Evolutionary conservation across 2,329 filamentous ascomycete genomes (phyloP).

Genomic region (Gaeumannomyces sp.): DNA sequence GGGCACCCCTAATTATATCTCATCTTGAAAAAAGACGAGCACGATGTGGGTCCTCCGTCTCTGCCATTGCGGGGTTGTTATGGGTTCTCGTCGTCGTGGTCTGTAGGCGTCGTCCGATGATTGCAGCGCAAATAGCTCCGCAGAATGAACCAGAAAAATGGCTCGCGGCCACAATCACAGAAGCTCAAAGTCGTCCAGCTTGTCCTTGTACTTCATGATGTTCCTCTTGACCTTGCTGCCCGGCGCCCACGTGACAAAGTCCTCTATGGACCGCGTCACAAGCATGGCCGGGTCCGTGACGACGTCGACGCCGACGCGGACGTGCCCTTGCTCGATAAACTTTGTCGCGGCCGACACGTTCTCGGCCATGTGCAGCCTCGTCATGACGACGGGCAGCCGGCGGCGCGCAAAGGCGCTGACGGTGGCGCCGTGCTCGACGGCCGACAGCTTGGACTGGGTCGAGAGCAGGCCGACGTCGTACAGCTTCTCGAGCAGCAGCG

Average conservation of each 20-base stretch:
- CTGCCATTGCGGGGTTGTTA: neutral
- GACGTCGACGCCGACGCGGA: conserved; percentile 83
- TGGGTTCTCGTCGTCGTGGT: too few relatives aligned
- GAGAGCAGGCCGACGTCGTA: conserved; percentile 86
- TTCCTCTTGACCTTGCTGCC: conserved; percentile 96
- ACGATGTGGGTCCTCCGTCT: neutral
- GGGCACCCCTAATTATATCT: too few relatives aligned
- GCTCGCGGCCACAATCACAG: conserved; percentile 41
- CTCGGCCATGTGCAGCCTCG: conserved; percentile 83
- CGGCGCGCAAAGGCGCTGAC: conserved; percentile 84
- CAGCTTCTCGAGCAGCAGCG: conserved; percentile 82
- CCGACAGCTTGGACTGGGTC: conserved; percentile 68
- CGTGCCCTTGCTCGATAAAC: conserved; percentile 91
- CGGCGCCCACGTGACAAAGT: conserved; percentile 94
- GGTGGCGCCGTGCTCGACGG: conserved; percentile 82
- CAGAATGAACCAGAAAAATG: neutral
- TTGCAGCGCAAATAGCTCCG: too few relatives aligned
- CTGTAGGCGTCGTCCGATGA: neutral
- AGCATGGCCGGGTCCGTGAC: conserved; percentile 86
- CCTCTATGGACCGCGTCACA: conserved; percentile 84
- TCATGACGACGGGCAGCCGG: conserved; percentile 82
- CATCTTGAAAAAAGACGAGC: neutral
- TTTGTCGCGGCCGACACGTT: conserved; percentile 77
- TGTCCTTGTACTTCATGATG: conserved; percentile 90
- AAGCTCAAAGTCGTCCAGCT: conserved; percentile 93